Base-by-base conservation (phyloP, 495 filamentous ascomycete species). In the Chaetomidium leptoderma region DNA sequence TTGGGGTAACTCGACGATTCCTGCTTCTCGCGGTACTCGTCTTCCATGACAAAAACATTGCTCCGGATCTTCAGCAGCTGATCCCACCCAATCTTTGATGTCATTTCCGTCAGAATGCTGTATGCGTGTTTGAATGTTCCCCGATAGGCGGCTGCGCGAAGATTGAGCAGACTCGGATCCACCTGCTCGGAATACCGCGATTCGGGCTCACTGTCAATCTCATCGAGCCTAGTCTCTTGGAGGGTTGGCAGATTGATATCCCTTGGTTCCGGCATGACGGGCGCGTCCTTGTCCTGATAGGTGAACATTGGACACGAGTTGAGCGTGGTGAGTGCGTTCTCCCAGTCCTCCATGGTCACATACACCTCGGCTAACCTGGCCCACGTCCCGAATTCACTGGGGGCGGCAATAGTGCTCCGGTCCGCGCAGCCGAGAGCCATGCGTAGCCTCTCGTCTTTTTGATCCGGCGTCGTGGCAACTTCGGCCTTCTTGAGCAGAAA, bases 301-400 rank as follows among this genome's bases (percentile, higher is more conserved):
- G 93, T 97, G 70, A 98, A 98, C 93, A 98, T 98, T 4, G 93
- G 93, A 61, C 95, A 98, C 4, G 92, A 97, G 73, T 98, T 98
- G n/a, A 98, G 78, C 6, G 95, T 98, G 9, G 96, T 83, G 17
- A 98, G 80, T 2, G 95, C 93, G 47, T 84, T 80, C 63, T 97
- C 93, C 89, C 92, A 98, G 69, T 92, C 87, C 70, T 98, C 93
- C 66, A 95, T 77, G 43, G 84, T 80, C 48, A 97, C 86, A 57
- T 97, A 98, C 21, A 97, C 85, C 67, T 97, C 90, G 3, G 91
- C 92, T 50, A 98, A 72, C 55, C 91, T 79, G 49, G 93, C 95
- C 93, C 93, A 98, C 2, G 93, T 97, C 14, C 89, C 90, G 67
- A 97, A 97, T 66, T 98, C 93, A 66, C 91, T 96, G 0, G 93